These are phyloP conservation scores for Testicularia cyperi DNA, from an alignment of 1,284 basidiomycete species.

Conservation along the genomic window DNA sequence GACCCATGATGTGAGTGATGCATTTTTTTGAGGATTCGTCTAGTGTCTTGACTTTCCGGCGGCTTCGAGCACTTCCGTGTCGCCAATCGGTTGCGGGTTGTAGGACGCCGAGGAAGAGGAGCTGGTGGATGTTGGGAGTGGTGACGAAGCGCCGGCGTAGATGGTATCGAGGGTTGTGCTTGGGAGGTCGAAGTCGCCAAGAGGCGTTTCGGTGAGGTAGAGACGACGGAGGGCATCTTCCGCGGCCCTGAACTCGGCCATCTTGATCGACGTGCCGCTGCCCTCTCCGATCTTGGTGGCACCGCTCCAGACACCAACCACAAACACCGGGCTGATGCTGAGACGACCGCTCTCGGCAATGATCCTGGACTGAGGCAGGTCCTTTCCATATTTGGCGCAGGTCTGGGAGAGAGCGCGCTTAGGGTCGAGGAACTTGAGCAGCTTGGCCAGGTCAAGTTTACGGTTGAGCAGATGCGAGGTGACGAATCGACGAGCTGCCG, in stretches of 20 bases:
- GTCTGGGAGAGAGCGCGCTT: conserved; percentile 59
- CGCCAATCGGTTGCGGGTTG: conserved; percentile 19
- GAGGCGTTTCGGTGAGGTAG: conserved; percentile 68
- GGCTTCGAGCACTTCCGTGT: conserved; percentile 21
- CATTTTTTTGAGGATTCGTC: too few relatives aligned
- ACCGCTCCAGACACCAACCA: conserved; percentile 86
- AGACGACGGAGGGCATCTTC: conserved; percentile 79
- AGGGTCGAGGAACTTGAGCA: conserved; percentile 76
- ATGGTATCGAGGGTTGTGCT: conserved; percentile 42
- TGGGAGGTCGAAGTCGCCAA: conserved; percentile 64
- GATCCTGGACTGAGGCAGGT: conserved; percentile 65
- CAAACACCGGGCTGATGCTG: conserved; percentile 85
- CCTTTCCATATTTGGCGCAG: conserved; percentile 53
- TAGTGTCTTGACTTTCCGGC: conserved; percentile 26
- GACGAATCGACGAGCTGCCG: conserved; percentile 36
- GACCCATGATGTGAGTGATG: too few relatives aligned
- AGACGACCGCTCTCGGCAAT: conserved; percentile 88
- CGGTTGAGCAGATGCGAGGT: conserved; percentile 42
- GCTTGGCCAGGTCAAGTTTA: conserved; percentile 67
- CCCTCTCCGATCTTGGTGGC: conserved; percentile 87
- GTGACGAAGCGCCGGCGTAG: conserved; percentile 6
- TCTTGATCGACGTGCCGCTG: conserved; percentile 84
- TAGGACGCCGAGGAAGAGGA: conserved; percentile 1
- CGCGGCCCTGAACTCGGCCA: conserved; percentile 91
- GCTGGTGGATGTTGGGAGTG: neutral